A percentile compares a stretch with the other conserved stretches of the same genome.
These are phyloP conservation scores for Panicum hallii DNA, from an alignment of 202 grass and related monocot genomes.

Conservation along the genomic window DNA sequence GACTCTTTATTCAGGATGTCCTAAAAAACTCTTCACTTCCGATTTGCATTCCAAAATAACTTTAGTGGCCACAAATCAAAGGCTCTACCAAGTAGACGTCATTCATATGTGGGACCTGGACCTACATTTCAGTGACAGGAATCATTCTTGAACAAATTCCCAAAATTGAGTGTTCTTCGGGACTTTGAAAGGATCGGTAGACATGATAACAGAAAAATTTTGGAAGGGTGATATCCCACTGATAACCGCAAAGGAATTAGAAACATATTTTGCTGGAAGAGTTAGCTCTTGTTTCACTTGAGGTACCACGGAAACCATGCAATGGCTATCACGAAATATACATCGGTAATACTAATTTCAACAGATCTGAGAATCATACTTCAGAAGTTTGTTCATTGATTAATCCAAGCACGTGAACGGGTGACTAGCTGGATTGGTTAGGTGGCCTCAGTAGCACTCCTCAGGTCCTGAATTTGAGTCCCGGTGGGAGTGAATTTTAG, in stretches of 20 bases:
- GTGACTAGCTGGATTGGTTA: too few species aligned
- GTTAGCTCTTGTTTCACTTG: conserved; percentile 82
- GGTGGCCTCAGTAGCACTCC: too few species aligned
- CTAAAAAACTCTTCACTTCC: background rate
- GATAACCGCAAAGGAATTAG: conserved; percentile 32
- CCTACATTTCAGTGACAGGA: conserved; percentile 8
- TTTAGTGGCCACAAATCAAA: background rate
- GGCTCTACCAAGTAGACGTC: background rate
- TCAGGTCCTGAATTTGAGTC: too few species aligned
- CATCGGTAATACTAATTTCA: background rate
- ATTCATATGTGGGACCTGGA: conserved; percentile 14
- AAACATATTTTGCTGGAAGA: conserved; percentile 70
- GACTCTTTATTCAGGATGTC: background rate
- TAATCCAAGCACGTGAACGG: conserved; percentile 43
- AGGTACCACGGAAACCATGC: conserved; percentile 61
- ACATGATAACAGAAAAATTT: conserved; percentile 9
- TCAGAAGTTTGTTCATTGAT: conserved; percentile 91
- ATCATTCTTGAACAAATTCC: conserved; percentile 16
- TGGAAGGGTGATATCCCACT: background rate
- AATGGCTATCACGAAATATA: background rate
- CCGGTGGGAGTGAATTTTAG: too few species aligned
- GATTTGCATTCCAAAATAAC: background rate
- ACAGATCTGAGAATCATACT: conserved; percentile 42
- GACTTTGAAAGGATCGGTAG: background rate
- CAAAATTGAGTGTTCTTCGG: background rate